Base-by-base conservation (phyloP, 257 asterid species). In the Misopates orontium region DNA sequence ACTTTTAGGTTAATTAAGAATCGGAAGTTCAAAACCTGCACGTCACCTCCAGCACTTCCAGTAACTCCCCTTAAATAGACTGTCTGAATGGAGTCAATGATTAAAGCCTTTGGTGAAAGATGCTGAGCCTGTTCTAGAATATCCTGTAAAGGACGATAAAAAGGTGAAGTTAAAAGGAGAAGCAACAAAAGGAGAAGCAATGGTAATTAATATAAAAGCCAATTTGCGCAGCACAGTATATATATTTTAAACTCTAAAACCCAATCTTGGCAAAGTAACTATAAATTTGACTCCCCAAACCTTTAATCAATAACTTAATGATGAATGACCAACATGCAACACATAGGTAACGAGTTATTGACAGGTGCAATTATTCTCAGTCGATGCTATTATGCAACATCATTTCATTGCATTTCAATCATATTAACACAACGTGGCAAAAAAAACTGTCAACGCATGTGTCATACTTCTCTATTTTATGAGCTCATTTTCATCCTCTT, bases 81-180 rank as follows among this genome's bases (percentile, higher is more conserved):
- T 40, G 99, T 94, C 83, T 94, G 97, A 78, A 94, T 94, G 70
- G 99, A 94, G 79, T 94, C 99, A 71, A 88, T 68, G 66, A 90
- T 62, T 66, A 93, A 56, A 72, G 81, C 90, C 82, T 71, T 83
- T 19, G 95, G 95, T 49, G 85, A 83, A 57, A 90, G 83, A 63
- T 40, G 77, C 69, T 75, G 90, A 60, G 89, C 76, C 73, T 94
- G 90, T 73, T 79, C 85, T 51, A 94, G 73, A 81, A 94, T 88
- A 72, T 90, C 99, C 99, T 94, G 92, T 71, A 62, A 78, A 69
- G 60, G 39, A 52, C 48, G 18, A 50, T 57, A 71, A 55, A 57
- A 65, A 12, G 12, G 25, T 22, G 28, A 70, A n/a, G 69, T 48
- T n/a, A 59, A 49, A 16, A 57, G 18, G 58, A 9, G 56, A 59